These are phyloP conservation scores for Gigaspora rosea DNA, from an alignment of 192 early-diverging fungal species.

Conservation along the genomic window DNA sequence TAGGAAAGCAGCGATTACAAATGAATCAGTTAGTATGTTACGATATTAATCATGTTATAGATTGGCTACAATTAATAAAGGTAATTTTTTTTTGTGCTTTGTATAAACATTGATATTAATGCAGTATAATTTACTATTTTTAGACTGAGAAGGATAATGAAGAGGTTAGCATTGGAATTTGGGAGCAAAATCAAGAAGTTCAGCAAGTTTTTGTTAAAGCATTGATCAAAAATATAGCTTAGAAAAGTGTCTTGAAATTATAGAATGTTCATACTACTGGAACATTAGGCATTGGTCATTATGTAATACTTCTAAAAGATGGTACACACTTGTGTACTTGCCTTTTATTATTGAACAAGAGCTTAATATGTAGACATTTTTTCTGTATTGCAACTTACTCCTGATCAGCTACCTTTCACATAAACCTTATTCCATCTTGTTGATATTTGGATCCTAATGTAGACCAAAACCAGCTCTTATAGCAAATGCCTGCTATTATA, in stretches of 20 bases:
- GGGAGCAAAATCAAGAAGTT: neutral
- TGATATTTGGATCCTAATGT: neutral
- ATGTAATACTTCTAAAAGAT: no score
- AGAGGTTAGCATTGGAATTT: neutral
- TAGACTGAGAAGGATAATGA: neutral
- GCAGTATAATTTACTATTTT: no score
- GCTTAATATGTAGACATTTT: no score
- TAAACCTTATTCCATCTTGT: neutral
- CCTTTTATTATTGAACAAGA: no score
- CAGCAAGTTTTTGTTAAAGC: neutral
- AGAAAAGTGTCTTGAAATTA: neutral
- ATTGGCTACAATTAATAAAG: neutral
- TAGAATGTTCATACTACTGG: neutral
- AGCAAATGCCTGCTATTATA: neutral
- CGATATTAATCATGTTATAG: neutral
- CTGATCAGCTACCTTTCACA: no score
- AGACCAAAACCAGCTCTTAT: neutral
- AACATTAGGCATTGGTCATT: neutral
- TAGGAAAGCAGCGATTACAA: neutral
- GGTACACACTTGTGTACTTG: no score
- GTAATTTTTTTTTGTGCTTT: neutral
- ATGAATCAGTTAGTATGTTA: conserved; percentile 2
- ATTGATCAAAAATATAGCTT: neutral
- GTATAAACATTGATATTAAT: neutral
- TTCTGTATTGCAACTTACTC: no score